Percentiles rank a stretch among this genome's conserved stretches.
Conservation (phyloP, 768 basidiomycete species). For the Mycena crocata region DNA sequence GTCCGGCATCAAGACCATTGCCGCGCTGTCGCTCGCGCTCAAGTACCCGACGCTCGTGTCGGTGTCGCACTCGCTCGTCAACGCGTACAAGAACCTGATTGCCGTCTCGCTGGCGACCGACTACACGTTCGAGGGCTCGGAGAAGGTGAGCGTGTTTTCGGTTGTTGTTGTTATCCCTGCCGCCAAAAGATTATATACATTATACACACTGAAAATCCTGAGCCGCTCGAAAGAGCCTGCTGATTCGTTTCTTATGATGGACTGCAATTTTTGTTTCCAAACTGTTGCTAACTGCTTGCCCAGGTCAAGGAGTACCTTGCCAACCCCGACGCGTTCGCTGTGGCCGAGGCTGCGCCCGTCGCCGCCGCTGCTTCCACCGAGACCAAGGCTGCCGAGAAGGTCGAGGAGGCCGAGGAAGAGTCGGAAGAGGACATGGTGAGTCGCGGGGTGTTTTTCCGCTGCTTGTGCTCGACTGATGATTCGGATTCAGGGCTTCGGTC, state of each 20-base stretch:
- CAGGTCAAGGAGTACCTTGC: slow-evolving; percentile 96
- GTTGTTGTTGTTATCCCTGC: slow-evolving; percentile 31
- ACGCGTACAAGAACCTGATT: slow-evolving; percentile 98
- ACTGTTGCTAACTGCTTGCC: slow-evolving; percentile 30
- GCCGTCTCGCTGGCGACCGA: slow-evolving; percentile 91
- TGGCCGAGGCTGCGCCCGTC: slow-evolving; percentile 73
- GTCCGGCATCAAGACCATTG: slow-evolving; percentile 94
- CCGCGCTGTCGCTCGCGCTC: slow-evolving; percentile 94
- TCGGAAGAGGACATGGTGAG: slow-evolving; percentile 92
- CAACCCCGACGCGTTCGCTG: slow-evolving; percentile 98
- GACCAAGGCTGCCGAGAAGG: slow-evolving; percentile 76
- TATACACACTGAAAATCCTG: slow-evolving; percentile 90
- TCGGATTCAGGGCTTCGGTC: slow-evolving; percentile 84
- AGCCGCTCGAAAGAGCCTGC: slow-evolving; percentile 58
- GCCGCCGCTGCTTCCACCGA: slow-evolving; percentile 68
- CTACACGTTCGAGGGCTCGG: slow-evolving; percentile 92
- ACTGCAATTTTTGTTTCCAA: slow-evolving; percentile 9
- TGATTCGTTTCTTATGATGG: slow-evolving; percentile 51
- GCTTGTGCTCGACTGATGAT: background rate
- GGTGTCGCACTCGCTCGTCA: slow-evolving; percentile 94
- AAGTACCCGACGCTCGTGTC: slow-evolving; percentile 97
- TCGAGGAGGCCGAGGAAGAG: slow-evolving; percentile 82
- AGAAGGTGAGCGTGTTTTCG: slow-evolving; percentile 73
- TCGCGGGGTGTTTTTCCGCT: slow-evolving; percentile 16
- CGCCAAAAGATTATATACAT: slow-evolving; percentile 48